Percentiles rank a stretch among this genome's conserved stretches.
Evolutionary conservation across 305 asterid species (phyloP).

Genomic region (Fraxinus greggii): DNA sequence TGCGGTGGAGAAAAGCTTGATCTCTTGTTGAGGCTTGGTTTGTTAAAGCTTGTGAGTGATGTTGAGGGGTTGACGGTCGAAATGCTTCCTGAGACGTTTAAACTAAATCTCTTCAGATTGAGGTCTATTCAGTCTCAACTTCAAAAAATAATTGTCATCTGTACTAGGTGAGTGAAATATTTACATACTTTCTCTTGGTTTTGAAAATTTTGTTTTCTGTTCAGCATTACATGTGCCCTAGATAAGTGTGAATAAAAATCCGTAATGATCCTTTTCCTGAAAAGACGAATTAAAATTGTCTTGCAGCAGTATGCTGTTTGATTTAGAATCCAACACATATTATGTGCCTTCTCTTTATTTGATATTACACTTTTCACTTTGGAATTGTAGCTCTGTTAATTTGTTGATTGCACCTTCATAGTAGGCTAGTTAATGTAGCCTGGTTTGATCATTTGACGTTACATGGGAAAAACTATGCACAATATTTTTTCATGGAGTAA

Average conservation of each 20-base stretch:
- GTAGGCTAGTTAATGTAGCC: background rate
- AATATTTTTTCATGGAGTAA: background rate
- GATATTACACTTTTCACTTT: background rate
- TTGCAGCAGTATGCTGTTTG: background rate
- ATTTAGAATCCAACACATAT: background rate
- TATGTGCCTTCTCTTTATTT: background rate
- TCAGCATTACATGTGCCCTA: background rate
- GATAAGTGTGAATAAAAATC: background rate
- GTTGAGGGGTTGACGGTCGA: constrained; percentile 26
- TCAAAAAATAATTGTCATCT: constrained; percentile 29
- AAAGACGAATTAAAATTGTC: background rate
- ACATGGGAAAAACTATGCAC: background rate
- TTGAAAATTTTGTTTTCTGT: background rate
- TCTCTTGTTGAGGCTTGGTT: constrained; percentile 31
- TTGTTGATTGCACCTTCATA: background rate
- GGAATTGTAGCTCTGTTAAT: background rate
- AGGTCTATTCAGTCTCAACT: constrained; percentile 28
- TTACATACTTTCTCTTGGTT: background rate
- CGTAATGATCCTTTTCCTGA: background rate
- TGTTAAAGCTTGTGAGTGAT: constrained; percentile 22
- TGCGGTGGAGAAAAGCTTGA: constrained; percentile 32
- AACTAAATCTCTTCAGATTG: constrained; percentile 27
- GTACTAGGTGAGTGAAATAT: constrained; percentile 23
- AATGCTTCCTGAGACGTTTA: constrained; percentile 30
- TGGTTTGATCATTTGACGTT: background rate